Percentiles rank a stretch among this genome's conserved stretches.
Conservation (phyloP, 345 rosid species). For the Ceriops tagal region DNA sequence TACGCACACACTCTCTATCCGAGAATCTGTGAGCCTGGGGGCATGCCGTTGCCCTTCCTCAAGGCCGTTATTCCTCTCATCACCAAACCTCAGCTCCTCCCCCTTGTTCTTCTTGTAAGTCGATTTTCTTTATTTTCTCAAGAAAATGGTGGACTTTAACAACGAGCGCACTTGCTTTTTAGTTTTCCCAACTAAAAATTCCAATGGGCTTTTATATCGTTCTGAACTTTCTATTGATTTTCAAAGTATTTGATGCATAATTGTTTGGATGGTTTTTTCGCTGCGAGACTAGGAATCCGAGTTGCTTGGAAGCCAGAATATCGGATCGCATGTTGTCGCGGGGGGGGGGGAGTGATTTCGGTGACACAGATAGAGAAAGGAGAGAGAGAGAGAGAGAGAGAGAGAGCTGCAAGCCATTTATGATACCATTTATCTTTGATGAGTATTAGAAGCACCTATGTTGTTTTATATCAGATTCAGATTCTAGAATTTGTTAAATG, state of each 20-base stretch:
- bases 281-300: slow-evolving; percentile 79
- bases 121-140: not conserved
- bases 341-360: too few relatives aligned
- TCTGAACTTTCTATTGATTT: slow-evolving; percentile 1
- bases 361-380: too few relatives aligned
- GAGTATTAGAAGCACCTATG: not conserved
- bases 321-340: too few relatives aligned
- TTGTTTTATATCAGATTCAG: slow-evolving; percentile 52
- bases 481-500: slow-evolving; percentile 63
- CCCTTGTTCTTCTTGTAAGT: slow-evolving; percentile 49
- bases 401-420: not conserved
- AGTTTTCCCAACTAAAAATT: not conserved
- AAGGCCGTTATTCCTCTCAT: slow-evolving; percentile 39
- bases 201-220: not conserved
- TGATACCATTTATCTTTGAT: not conserved
- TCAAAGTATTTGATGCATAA: not conserved
- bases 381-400: too few relatives aligned
- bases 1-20: slow-evolving; percentile 64
- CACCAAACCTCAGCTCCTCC: slow-evolving; percentile 39
- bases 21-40: slow-evolving; percentile 50
- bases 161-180: too few relatives aligned
- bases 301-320: slow-evolving; percentile 73
- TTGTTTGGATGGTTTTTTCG: slow-evolving; percentile 17
- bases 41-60: slow-evolving; percentile 36
- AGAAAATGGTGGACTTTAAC: not conserved